phyloP scores from a whole-genome alignment of 2,329 filamentous ascomycete genomes.

The Colletotrichum coccodes region DNA sequence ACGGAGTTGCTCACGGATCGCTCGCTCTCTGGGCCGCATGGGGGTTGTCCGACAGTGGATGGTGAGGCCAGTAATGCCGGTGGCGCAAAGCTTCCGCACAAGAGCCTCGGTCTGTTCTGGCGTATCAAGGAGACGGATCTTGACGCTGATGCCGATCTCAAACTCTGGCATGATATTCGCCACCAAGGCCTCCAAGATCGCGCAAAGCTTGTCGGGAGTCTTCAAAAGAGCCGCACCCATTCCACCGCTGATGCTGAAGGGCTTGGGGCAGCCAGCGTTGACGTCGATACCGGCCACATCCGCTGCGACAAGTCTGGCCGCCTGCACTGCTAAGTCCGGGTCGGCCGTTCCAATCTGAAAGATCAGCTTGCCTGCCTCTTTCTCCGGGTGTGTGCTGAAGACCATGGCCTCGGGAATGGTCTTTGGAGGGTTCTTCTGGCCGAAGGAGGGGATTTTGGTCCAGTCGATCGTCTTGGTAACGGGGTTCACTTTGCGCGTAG shows the following conservation, averaged over 20 bases:
- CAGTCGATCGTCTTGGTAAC: slow-evolving; percentile 86
- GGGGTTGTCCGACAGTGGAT: slow-evolving; percentile 96
- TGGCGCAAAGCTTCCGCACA: slow-evolving; percentile 81
- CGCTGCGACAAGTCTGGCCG: slow-evolving; percentile 82
- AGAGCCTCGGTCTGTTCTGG: slow-evolving; percentile 79
- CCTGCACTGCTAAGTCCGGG: slow-evolving; percentile 83
- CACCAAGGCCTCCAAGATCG: slow-evolving; percentile 87
- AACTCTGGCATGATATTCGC: slow-evolving; percentile 79
- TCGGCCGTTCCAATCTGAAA: slow-evolving; percentile 93
- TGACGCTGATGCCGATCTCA: slow-evolving; percentile 94
- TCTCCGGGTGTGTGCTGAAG: slow-evolving; percentile 82
- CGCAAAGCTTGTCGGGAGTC: slow-evolving; percentile 84
- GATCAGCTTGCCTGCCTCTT: slow-evolving; percentile 80
- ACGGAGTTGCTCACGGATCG: slow-evolving; percentile 84
- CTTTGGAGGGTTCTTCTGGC: slow-evolving; percentile 64
- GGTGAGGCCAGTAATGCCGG: slow-evolving; percentile 91
- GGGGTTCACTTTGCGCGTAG: slow-evolving; percentile 80
- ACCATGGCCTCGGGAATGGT: slow-evolving; percentile 75
- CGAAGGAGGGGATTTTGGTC: slow-evolving; percentile 79
- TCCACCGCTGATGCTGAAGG: slow-evolving; percentile 91
- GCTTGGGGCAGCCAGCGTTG: slow-evolving; percentile 98
- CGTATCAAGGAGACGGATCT: slow-evolving; percentile 88
- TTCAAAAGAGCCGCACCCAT: slow-evolving; percentile 94
- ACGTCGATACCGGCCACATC: slow-evolving; percentile 96
- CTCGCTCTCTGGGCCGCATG: slow-evolving; percentile 90